Evolutionary conservation across 345 rosid genomes (phyloP).

Genomic region (Cardamine occulta): DNA sequence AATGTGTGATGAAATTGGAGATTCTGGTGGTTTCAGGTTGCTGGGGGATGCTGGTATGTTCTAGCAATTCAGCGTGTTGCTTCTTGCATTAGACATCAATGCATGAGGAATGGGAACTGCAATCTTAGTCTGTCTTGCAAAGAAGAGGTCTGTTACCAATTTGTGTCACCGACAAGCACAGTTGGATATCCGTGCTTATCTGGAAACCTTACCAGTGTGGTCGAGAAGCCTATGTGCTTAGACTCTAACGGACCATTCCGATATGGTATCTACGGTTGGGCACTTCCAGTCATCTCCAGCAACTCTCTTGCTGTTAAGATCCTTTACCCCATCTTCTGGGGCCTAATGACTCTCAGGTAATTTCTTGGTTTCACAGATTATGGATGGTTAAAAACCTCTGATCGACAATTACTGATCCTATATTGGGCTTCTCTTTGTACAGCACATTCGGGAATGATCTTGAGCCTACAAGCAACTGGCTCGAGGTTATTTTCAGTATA

Average conservation of each 20-base stretch:
- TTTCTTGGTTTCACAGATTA: background rate
- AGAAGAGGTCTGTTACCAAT: slow-evolving; percentile 62
- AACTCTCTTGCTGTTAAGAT: slow-evolving; percentile 77
- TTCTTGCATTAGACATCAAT: slow-evolving; percentile 70
- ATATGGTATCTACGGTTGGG: slow-evolving; percentile 74
- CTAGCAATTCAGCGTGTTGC: slow-evolving; percentile 82
- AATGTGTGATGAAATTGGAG: background rate
- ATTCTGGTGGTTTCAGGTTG: slow-evolving; percentile 54
- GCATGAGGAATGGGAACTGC: slow-evolving; percentile 54
- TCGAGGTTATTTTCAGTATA: slow-evolving; percentile 82
- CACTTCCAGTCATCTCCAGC: slow-evolving; percentile 87
- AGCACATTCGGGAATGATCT: slow-evolving; percentile 88
- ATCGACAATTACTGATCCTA: background rate
- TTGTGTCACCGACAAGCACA: slow-evolving; percentile 43
- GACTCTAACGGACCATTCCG: slow-evolving; percentile 65
- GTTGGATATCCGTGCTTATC: slow-evolving; percentile 53
- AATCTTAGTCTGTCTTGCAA: slow-evolving; percentile 67
- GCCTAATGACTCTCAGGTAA: slow-evolving; percentile 86
- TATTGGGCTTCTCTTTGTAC: slow-evolving; percentile 30
- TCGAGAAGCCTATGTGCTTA: slow-evolving; percentile 63
- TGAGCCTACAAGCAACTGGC: slow-evolving; percentile 77
- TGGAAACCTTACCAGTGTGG: slow-evolving; percentile 51
- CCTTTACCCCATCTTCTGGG: slow-evolving; percentile 94
- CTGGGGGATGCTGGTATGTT: slow-evolving; percentile 97
- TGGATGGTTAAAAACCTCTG: slow-evolving; percentile 1